Evolutionary conservation across 768 basidiomycete species (phyloP), one percentile per base, ranked within the genome.

Genomic region (Leccinum sublutescens): DNA sequence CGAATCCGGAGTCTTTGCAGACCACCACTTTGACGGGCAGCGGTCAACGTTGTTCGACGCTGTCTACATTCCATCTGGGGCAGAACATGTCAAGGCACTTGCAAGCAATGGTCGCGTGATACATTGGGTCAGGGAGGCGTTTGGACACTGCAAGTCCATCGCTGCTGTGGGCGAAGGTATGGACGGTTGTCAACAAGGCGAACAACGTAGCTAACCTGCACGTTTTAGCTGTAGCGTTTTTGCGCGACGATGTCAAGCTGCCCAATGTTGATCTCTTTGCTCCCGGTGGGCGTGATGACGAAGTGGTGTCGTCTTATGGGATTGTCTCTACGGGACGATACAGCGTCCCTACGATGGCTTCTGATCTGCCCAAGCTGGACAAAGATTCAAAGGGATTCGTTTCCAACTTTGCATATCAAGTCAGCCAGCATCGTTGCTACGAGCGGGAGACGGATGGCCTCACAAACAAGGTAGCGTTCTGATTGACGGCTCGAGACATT

Each of bases 31-130:
- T 60, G 89, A 92, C 68, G 84, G 86, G 1, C 89, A 87, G 66
- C 81, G 93, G 51, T 91, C 90, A 36, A 95, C 91, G 0, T 67
- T 89, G 71, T 96, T 91, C 66, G 94, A 95, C 69, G 90, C 91
- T 0, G 61, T 95, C 61, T 80, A 89, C 64, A 84, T 95, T 65
- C 85, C 91, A 11, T 87, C 87, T 19, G 92, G 93, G 2, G 75
- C 75, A 9, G 76, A 78, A 34, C 85, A 87, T 68, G 80, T 77
- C n/a, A 80, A 83, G 68, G 68, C 78, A 31, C 78, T 93, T 36
- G 68, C 76, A 8, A 78, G 78, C 63, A 83, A 81, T 52, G 94
- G 93, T 5, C 82, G 93, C 19, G 80, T 80, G 8, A 75, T 92
- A n/a, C 91, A 95, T 69, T 93, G 88, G 80, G 82, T 89, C 3